phyloP scores from a whole-genome alignment of 495 filamentous ascomycete genomes.

The Aspergillus conjunctus region DNA sequence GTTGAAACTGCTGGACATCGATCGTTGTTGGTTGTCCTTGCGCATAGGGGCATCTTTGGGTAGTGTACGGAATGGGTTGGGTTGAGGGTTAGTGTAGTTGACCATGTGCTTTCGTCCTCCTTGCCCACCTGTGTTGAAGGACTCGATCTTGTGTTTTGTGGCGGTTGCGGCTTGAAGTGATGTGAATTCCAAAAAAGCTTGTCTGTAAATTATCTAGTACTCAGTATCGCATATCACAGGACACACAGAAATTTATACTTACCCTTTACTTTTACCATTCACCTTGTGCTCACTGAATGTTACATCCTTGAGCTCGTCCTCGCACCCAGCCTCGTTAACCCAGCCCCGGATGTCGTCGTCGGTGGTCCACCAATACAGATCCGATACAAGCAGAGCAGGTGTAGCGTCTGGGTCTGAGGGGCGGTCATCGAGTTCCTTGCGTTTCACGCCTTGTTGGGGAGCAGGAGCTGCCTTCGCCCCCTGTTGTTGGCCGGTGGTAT shows the following conservation, averaged over 20 bases:
- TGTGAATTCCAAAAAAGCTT: slow-evolving; percentile 87
- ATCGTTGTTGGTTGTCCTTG: slow-evolving; percentile 57
- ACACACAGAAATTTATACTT: slow-evolving; percentile 30
- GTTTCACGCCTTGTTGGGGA: slow-evolving; percentile 70
- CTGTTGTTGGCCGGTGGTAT: slow-evolving; percentile 24
- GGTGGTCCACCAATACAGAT: slow-evolving; percentile 94
- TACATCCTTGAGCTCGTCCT: slow-evolving; percentile 86
- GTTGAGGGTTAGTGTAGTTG: slow-evolving; percentile 72
- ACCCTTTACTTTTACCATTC: slow-evolving; percentile 98
- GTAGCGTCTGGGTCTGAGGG: slow-evolving; percentile 81
- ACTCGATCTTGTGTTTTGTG: slow-evolving; percentile 79
- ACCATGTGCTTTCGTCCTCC: slow-evolving; percentile 69
- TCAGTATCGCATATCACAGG: slow-evolving; percentile 5
- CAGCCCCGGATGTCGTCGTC: slow-evolving; percentile 94
- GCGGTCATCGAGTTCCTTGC: slow-evolving; percentile 74
- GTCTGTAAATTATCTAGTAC: slow-evolving; percentile 52
- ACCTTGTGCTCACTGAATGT: slow-evolving; percentile 98
- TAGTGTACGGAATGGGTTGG: slow-evolving; percentile 87
- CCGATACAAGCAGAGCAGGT: slow-evolving; percentile 78
- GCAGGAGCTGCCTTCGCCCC: slow-evolving; percentile 25
- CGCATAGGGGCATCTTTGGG: slow-evolving; percentile 88
- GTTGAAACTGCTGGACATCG: slow-evolving; percentile 33
- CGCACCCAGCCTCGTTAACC: slow-evolving; percentile 72
- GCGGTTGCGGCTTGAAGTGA: slow-evolving; percentile 85
- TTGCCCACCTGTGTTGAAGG: slow-evolving; percentile 52